A percentile compares a stretch with the other conserved stretches of the same genome.
Conservation (phyloP, 202 grass and related monocot species). For the Schoenoplectus triqueter region DNA sequence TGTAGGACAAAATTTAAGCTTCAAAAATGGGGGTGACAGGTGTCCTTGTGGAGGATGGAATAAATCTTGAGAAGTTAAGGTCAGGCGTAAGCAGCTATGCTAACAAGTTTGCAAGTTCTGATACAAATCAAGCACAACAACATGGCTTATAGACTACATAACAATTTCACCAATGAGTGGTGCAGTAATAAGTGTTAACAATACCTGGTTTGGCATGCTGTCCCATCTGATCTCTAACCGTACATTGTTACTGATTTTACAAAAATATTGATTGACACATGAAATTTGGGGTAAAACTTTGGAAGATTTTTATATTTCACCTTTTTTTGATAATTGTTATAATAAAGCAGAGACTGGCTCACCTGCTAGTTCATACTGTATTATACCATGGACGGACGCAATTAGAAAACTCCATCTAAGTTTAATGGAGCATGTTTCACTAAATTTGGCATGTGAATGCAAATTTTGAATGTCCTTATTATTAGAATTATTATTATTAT, state of each 20-base stretch:
- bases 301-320: too few relatives aligned
- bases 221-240: background rate
- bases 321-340: background rate
- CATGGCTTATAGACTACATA: background rate
- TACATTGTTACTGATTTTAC: background rate
- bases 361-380: background rate
- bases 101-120: conserved; percentile 28
- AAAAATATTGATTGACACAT: conserved; percentile 4
- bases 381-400: background rate
- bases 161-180: too few relatives aligned
- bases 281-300: background rate
- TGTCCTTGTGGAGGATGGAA: conserved; percentile 38
- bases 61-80: conserved; percentile 48
- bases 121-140: background rate
- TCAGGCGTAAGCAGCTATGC: conserved; percentile 36
- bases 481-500: background rate
- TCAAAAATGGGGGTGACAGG: conserved; percentile 42
- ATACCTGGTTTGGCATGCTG: background rate
- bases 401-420: background rate
- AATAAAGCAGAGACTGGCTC: background rate
- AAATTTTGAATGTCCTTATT: background rate
- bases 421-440: background rate
- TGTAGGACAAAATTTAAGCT: conserved; percentile 21
- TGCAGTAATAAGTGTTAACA: background rate
- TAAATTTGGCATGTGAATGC: background rate